Evolutionary conservation across 257 asterid genomes (phyloP), one percentile per base, ranked within the genome.

Genomic region (Nyctanthes arbortristis): DNA sequence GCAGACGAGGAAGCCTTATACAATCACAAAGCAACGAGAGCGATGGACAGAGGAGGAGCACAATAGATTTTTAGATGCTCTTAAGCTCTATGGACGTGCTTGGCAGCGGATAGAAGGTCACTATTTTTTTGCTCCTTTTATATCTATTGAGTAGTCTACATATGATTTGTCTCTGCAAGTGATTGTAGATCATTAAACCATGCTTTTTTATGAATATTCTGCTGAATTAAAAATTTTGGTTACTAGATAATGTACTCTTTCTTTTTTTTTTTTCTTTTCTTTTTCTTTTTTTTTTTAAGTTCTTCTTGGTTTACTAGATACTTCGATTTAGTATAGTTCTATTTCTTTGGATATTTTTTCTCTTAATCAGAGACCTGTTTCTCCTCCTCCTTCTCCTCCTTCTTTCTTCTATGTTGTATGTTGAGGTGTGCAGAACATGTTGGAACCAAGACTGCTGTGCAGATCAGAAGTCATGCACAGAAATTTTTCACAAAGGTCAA

Each of bases 401-500:
- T n/a, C n/a, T n/a, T 73, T 64, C 74, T 67, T 49, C 70, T 27
- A 18, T 27, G 66, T 66, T 78, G 74, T 69, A 52, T 52, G 47
- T 78, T 72, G 81, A 84, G 84, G 75, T 88, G 82, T 70, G 85
- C 96, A 93, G 99, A 93, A 84, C 93, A 93, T 78, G 84, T 93
- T 74, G 99, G 99, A 77, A 91, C 99, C 81, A 93, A 93, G 96
- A 89, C 99, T 68, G 99, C 99, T 64, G 99, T 93, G 91, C 97
- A 93, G 95, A 93, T 93, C 82, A 81, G 99, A 85, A 93, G 99
- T 82, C 99, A 93, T 86, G 99, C 99, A 63, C 99, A 93, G 78
- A 93, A 93, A 80, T 91, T 93, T 80, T 93, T 93, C 72, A 87
- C 97, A 27, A 93, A 93, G 99, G 99, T 93, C 76, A 80, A 78